Evolutionary conservation across 164 flowering plant species (phyloP).

Genomic region (Tetrastigma voinierianum): DNA sequence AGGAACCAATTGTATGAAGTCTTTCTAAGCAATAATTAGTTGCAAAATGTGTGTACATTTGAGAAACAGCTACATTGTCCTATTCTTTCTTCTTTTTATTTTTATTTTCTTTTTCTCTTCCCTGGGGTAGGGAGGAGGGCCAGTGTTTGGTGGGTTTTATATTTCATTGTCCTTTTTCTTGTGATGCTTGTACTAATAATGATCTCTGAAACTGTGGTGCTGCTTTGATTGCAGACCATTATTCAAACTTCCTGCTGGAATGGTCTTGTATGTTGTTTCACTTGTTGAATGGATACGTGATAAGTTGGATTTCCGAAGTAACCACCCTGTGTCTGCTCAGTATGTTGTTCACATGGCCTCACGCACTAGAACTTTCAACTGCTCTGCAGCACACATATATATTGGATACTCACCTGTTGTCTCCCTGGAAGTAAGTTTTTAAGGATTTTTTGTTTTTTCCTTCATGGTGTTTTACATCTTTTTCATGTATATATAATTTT

Average conservation of each 20-base stretch:
- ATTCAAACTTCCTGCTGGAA: conserved; percentile 50
- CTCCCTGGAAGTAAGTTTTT: conserved; percentile 51
- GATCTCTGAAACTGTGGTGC: background rate
- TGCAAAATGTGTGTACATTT: no score
- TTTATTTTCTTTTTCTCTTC: no score
- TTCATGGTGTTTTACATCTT: background rate
- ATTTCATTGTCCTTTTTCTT: conserved; percentile 3
- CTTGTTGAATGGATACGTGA: conserved; percentile 42
- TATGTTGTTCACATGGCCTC: conserved; percentile 41
- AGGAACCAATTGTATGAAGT: no score
- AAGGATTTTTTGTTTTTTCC: background rate
- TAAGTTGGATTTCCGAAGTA: conserved; percentile 26
- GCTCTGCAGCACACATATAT: conserved; percentile 61
- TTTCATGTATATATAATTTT: background rate
- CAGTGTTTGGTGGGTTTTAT: background rate
- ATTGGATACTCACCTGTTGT: conserved; percentile 76
- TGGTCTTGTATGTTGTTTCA: conserved; percentile 30
- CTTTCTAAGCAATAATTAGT: no score
- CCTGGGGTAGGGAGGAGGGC: background rate
- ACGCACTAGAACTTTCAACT: conserved; percentile 63
- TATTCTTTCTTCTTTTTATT: no score
- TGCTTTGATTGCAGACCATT: conserved; percentile 52
- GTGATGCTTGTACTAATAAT: background rate
- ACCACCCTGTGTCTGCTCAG: conserved; percentile 23
- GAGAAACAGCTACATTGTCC: no score